Evolutionary conservation across 1,284 basidiomycete genomes (phyloP).

Genomic region (Xerocomus minutiporus): DNA sequence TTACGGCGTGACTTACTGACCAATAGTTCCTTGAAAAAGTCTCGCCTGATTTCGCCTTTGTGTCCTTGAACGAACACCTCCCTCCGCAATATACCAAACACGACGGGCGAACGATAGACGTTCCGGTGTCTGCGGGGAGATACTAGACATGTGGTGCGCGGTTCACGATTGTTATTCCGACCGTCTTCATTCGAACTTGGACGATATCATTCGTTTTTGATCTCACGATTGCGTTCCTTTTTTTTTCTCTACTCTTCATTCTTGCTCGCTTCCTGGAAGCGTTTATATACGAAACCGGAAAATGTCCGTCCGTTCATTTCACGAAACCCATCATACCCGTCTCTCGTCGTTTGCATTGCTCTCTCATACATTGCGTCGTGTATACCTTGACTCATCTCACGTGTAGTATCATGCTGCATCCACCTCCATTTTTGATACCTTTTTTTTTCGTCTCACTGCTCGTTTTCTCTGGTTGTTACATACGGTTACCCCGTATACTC

Average conservation of each 20-base stretch:
- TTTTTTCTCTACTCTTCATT: constrained; percentile 13
- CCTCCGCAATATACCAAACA: constrained; percentile 61
- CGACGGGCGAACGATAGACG: constrained; percentile 47
- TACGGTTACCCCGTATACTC: constrained; percentile 37
- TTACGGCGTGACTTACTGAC: constrained; percentile 33
- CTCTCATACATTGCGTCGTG: constrained; percentile 33
- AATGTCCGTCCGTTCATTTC: constrained; percentile 32
- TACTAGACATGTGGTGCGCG: constrained; percentile 31
- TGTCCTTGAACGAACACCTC: constrained; percentile 69
- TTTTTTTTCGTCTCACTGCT: constrained; percentile 19
- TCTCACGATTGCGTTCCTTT: constrained; percentile 31
- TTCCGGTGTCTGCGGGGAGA: constrained; percentile 19
- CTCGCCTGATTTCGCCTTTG: constrained; percentile 79
- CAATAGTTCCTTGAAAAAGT: constrained; percentile 38
- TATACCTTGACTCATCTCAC: constrained; percentile 35
- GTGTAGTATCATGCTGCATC: constrained; percentile 36
- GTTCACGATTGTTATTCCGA: constrained; percentile 29
- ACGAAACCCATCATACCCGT: constrained; percentile 34
- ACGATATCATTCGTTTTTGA: constrained; percentile 29
- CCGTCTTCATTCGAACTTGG: constrained; percentile 34
- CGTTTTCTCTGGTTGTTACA: constrained; percentile 27
- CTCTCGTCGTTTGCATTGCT: constrained; percentile 36
- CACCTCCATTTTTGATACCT: constrained; percentile 35
- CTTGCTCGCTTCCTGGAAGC: constrained; percentile 31
- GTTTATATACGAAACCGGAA: constrained; percentile 35